Evolutionary conservation across 139 green algal genomes (phyloP).

Genomic region (Astrephomene gubernaculifera): DNA sequence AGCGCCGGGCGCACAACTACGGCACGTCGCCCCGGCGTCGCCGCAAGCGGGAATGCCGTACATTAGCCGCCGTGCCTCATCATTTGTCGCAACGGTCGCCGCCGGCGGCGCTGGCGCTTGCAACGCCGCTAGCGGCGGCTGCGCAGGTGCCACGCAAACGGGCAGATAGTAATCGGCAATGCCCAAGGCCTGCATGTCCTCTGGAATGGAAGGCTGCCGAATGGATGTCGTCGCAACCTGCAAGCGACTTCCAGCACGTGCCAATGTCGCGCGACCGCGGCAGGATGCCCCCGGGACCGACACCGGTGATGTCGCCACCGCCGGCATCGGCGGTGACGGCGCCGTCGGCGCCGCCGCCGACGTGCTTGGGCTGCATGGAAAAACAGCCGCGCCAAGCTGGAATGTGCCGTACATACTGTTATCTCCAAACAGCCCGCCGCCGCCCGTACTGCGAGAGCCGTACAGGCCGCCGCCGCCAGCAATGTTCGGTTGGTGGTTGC

Average conservation of each 20-base stretch:
- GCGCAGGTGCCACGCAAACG: too few relatives aligned
- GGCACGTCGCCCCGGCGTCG: too few relatives aligned
- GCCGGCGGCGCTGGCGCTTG: too few relatives aligned
- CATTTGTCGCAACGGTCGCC: too few relatives aligned
- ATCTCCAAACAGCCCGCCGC: neutral
- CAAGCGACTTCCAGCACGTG: conserved; percentile 7
- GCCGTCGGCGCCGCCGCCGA: neutral
- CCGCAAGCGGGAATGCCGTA: neutral
- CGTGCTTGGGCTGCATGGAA: neutral
- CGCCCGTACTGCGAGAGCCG: neutral
- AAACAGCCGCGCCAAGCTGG: neutral
- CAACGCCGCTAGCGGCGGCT: too few relatives aligned
- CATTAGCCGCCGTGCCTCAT: neutral
- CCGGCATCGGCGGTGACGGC: neutral
- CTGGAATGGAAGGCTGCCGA: conserved; percentile 10
- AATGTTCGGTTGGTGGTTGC: neutral
- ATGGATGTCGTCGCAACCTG: neutral
- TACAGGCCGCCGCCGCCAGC: neutral
- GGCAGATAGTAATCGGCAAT: too few relatives aligned
- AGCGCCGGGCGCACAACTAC: neutral
- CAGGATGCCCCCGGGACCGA: neutral
- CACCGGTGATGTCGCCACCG: neutral
- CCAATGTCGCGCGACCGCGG: neutral
- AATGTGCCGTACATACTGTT: neutral
- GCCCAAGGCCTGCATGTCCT: conserved; percentile 2